Evolutionary conservation across 495 filamentous ascomycete genomes (phyloP).

Genomic region (Daldinia loculata): DNA sequence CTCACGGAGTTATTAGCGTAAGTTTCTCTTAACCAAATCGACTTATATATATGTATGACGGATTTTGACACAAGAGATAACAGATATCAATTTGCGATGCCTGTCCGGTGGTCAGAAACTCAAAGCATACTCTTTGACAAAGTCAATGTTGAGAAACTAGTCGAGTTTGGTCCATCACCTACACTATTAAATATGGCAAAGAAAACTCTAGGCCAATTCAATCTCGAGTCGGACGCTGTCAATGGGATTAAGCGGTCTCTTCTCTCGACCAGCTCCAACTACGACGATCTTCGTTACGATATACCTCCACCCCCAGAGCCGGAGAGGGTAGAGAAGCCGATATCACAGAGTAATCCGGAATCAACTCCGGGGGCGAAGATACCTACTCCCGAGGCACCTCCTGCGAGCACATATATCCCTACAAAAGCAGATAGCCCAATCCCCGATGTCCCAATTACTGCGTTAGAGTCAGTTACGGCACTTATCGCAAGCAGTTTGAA

Average conservation of each 20-base stretch:
- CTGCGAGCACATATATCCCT: slow-evolving; percentile 56
- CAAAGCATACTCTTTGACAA: slow-evolving; percentile 91
- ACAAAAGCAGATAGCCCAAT: slow-evolving; percentile 78
- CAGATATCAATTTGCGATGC: slow-evolving; percentile 80
- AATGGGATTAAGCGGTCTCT: slow-evolving; percentile 89
- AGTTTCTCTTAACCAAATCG: slow-evolving; percentile 4
- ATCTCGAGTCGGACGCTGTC: slow-evolving; percentile 89
- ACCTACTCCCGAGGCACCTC: slow-evolving; percentile 53
- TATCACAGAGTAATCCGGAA: slow-evolving; percentile 54
- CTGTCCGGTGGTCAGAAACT: slow-evolving; percentile 91
- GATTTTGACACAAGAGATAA: slow-evolving; percentile 16
- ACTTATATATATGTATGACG: not conserved
- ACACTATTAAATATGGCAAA: slow-evolving; percentile 89
- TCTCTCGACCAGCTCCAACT: slow-evolving; percentile 90
- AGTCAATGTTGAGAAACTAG: slow-evolving; percentile 83
- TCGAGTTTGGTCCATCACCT: slow-evolving; percentile 87
- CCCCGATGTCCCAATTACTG: slow-evolving; percentile 77
- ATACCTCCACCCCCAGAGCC: slow-evolving; percentile 79
- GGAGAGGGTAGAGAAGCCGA: slow-evolving; percentile 59
- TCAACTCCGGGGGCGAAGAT: slow-evolving; percentile 46
- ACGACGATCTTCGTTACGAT: slow-evolving; percentile 92
- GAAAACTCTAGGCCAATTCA: slow-evolving; percentile 84
- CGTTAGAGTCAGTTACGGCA: slow-evolving; percentile 78
- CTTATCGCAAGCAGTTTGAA: slow-evolving; percentile 88
- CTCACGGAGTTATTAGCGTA: slow-evolving; percentile 90